phyloP scores from a whole-genome alignment of 2,329 filamentous ascomycete genomes.

The Trichoderma sp. region DNA sequence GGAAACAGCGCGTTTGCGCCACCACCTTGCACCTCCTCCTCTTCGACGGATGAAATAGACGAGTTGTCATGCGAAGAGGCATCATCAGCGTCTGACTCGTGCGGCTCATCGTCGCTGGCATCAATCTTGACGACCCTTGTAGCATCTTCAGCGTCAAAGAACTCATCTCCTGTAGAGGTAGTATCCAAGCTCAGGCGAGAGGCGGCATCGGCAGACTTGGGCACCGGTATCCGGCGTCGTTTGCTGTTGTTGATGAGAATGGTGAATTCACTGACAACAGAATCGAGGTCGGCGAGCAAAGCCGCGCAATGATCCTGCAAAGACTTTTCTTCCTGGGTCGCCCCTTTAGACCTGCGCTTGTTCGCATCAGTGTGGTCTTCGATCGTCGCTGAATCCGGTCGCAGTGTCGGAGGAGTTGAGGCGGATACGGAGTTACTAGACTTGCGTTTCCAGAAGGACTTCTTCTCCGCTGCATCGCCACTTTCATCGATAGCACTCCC shows the following conservation, averaged over 20 bases:
- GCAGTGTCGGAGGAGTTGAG: slow-evolving; percentile 43
- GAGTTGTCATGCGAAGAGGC: slow-evolving; percentile 56
- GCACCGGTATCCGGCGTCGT: slow-evolving; percentile 63
- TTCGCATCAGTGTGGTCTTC: slow-evolving; percentile 34
- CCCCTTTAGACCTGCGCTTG: slow-evolving; percentile 40
- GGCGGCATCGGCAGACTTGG: slow-evolving; percentile 48
- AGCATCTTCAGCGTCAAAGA: slow-evolving; percentile 82
- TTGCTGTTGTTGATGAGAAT: slow-evolving; percentile 76
- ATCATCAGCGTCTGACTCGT: slow-evolving; percentile 57
- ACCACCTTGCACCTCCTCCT: slow-evolving; percentile 59
- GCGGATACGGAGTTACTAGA: slow-evolving; percentile 56
- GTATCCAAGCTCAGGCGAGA: slow-evolving; percentile 75
- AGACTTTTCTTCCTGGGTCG: slow-evolving; percentile 58
- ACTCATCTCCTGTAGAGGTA: slow-evolving; percentile 76
- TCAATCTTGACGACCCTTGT: slow-evolving; percentile 72
- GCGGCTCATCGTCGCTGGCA: slow-evolving; percentile 66
- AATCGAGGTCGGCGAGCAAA: slow-evolving; percentile 81
- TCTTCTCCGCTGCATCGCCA: slow-evolving; percentile 56
- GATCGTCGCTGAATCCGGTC: slow-evolving; percentile 36
- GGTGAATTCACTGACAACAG: slow-evolving; percentile 80
- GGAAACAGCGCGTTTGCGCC: slow-evolving; percentile 70
- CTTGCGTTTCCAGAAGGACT: slow-evolving; percentile 92
- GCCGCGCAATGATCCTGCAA: slow-evolving; percentile 82
- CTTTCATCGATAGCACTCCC: slow-evolving; percentile 48
- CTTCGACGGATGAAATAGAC: slow-evolving; percentile 60